Conservation (phyloP, 2,329 filamentous ascomycete genomes). For the Domatiomyces catenatus region DNA sequence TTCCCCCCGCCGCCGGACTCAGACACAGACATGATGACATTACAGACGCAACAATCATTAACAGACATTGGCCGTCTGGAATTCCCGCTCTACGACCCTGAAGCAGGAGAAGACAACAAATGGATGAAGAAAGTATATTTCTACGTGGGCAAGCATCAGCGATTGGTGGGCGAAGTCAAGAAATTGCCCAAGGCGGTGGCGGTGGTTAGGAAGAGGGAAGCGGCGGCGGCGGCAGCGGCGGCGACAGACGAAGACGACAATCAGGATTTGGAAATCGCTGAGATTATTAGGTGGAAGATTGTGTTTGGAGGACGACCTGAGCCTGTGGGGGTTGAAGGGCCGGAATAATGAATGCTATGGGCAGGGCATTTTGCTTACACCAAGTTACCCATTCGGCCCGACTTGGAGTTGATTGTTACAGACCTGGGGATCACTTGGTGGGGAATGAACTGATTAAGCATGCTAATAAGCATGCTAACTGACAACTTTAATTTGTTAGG, state of each 20-base stretch:
- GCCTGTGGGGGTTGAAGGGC: conserved; percentile 44
- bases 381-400: no score
- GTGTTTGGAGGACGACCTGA: conserved; percentile 74
- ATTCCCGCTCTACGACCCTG: conserved; percentile 53
- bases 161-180: conserved; percentile 78
- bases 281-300: conserved; percentile 76
- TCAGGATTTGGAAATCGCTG: conserved; percentile 60
- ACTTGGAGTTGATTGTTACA: no score
- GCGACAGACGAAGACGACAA: conserved; percentile 10
- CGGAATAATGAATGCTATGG: no score
- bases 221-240: conserved; percentile 16
- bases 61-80: conserved; percentile 56
- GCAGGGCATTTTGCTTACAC: no score
- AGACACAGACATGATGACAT: conserved; percentile 5
- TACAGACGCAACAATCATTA: conserved; percentile 19
- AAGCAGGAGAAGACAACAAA: conserved; percentile 40
- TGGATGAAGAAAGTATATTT: conserved; percentile 90
- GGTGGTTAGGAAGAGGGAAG: conserved; percentile 48
- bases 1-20: conserved; percentile 18
- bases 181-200: conserved; percentile 66
- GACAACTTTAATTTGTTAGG: no score
- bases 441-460: no score
- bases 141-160: conserved; percentile 77
- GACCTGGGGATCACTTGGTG: no score
- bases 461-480: no score